phyloP scores from a whole-genome alignment of 2,329 filamentous ascomycete genomes.

The Elsinoe perseae region DNA sequence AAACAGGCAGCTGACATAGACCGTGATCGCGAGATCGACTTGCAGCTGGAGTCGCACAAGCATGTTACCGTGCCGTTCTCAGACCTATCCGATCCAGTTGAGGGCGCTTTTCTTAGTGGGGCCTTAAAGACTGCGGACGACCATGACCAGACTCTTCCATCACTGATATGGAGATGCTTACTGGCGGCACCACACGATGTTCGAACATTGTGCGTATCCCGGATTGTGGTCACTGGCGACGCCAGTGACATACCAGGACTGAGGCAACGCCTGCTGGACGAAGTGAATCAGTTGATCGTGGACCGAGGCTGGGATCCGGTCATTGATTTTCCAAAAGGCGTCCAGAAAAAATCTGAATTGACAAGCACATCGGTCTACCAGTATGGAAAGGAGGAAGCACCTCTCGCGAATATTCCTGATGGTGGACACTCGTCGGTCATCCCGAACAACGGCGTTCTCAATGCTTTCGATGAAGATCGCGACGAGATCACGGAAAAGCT shows the following conservation, averaged over 20 bases:
- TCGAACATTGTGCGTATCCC: conserved; percentile 76
- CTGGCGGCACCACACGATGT: conserved; percentile 73
- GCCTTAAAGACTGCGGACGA: conserved; percentile 64
- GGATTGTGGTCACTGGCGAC: conserved; percentile 79
- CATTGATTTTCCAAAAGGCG: conserved; percentile 22
- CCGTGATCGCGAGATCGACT: conserved; percentile 24
- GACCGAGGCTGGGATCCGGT: conserved; percentile 70
- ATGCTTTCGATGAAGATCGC: conserved; percentile 33
- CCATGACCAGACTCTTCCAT: conserved; percentile 70
- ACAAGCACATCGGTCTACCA: background rate
- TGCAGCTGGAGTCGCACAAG: conserved; percentile 32
- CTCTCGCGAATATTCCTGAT: background rate
- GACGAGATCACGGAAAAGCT: conserved; percentile 55
- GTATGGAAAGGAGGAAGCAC: too few species aligned
- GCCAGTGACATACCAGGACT: conserved; percentile 72
- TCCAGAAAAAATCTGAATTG: background rate
- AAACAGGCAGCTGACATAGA: conserved; percentile 32
- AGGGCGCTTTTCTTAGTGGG: conserved; percentile 61
- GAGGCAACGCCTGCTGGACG: conserved; percentile 66
- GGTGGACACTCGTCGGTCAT: too few species aligned
- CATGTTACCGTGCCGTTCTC: conserved; percentile 61
- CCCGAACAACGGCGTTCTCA: too few species aligned
- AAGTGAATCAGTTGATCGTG: conserved; percentile 60
- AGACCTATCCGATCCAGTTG: conserved; percentile 64
- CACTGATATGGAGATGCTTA: conserved; percentile 68